Base-by-base conservation (phyloP, 148 eudicot genomes). In the Rheum nobile region DNA sequence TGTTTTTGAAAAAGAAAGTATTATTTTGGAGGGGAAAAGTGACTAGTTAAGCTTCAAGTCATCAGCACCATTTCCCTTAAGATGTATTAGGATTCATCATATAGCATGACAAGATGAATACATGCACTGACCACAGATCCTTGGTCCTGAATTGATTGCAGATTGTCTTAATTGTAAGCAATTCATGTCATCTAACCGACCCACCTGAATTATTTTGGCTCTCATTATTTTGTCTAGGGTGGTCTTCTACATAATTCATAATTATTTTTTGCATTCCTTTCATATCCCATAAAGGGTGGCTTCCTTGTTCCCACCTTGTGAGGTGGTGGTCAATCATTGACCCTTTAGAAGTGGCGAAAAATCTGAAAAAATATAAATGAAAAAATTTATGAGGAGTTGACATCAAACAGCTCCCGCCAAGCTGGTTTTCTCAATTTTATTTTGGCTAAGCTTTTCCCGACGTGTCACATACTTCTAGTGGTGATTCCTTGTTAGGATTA, bases 181-280 rank as follows among this genome's bases (percentile, higher is more conserved):
- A 47, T 78, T 75, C 75, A 75, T 76, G 65, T 68, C 73, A 71
- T 77, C 75, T 72, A 71, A 71, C 76, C 42, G 29, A 41, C 69
- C 46, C 50, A n/a, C 65, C 71, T 34, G 29, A 46, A 74, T 74
- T 46, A 59, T 74, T 61, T 59, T 41, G 46, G 63, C 42, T 72
- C 52, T 41, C 28, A 65, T 73, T 74, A 72, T 72, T 71, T 72
- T 75, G 71, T 72, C 55, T 76, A 76, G 77, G 77, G 72, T 71
- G 65, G 72, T 68, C 76, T 61, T 73, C 47, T 38, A 11, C 16
- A 21, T 13, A 26, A 55, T 12, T 47, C 74, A 71, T 47, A 72
- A 72, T 43, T 72, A 47, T 47, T 72, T 42, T 38, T 71, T 41
- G 29, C 73, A 71, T 38, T 71, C 50, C 32, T 39, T 71, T 26